Conservation (phyloP, 805 yeast genomes). For the Saccharomyces kudriavzevii region DNA sequence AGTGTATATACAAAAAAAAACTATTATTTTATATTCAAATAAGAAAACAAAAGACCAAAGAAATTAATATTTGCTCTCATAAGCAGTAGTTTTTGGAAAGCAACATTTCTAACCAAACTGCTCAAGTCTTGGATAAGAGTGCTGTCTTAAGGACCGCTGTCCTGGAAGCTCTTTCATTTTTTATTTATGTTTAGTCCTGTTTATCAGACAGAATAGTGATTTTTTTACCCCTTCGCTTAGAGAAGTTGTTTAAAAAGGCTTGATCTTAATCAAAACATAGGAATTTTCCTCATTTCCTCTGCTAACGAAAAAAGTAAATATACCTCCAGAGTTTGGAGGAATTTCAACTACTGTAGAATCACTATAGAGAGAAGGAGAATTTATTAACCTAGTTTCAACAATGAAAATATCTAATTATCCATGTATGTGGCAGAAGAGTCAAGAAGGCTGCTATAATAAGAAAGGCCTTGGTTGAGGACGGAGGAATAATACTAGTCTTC, state of each 20-base stretch:
- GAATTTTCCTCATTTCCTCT: too few species aligned
- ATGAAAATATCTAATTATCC: background rate
- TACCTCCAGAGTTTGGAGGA: too few species aligned
- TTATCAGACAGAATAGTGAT: too few species aligned
- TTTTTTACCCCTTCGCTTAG: too few species aligned
- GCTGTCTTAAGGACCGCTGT: too few species aligned
- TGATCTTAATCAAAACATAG: too few species aligned
- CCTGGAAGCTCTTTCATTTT: background rate
- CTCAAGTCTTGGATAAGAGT: background rate
- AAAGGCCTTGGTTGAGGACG: background rate
- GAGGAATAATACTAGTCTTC: background rate
- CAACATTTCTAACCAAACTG: too few species aligned
- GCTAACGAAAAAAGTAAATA: too few species aligned
- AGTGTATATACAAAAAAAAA: background rate
- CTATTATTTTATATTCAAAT: background rate
- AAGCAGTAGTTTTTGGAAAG: background rate
- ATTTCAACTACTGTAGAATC: too few species aligned
- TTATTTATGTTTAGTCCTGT: background rate
- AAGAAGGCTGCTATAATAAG: background rate
- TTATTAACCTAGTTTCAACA: background rate
- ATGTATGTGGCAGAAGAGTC: background rate
- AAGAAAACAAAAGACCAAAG: background rate
- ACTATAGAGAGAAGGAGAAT: too few species aligned
- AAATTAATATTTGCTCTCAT: background rate
- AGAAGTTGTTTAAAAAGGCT: too few species aligned